Conservation (phyloP, 805 yeast species). For the Kodamaea kakaduensis region DNA sequence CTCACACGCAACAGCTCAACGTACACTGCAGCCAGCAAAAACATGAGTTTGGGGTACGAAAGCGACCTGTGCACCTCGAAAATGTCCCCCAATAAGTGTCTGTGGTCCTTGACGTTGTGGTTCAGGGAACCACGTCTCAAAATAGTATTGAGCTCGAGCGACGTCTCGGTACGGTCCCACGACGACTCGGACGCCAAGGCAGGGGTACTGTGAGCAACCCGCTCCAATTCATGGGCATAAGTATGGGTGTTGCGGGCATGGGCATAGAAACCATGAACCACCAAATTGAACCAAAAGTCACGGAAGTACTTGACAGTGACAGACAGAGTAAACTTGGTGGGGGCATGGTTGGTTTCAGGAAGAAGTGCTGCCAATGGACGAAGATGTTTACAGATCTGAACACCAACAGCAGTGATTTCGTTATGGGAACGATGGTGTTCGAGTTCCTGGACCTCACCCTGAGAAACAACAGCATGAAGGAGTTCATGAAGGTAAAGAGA, state of each 20-base stretch:
- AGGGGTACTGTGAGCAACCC: conserved; percentile 74
- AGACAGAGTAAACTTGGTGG: conserved; percentile 44
- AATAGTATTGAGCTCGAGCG: conserved; percentile 87
- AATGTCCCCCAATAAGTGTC: conserved; percentile 51
- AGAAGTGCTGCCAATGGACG: conserved; percentile 72
- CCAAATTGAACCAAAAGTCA: conserved; percentile 92
- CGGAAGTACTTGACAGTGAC: conserved; percentile 60
- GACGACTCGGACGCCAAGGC: conserved; percentile 26
- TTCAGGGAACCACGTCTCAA: conserved; percentile 86
- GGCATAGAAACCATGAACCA: conserved; percentile 80
- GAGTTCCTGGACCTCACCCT: conserved; percentile 72
- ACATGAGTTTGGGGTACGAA: conserved; percentile 78
- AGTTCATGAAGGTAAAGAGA: conserved; percentile 60
- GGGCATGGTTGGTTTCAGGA: conserved; percentile 47
- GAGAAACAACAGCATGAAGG: conserved; percentile 60
- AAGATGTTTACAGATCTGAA: conserved; percentile 58
- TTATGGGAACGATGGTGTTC: conserved; percentile 78
- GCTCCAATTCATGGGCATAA: conserved; percentile 48
- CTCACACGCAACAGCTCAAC: conserved; percentile 76
- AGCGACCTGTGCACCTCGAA: conserved; percentile 49
- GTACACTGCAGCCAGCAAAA: conserved; percentile 74
- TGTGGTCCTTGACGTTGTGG: conserved; percentile 72
- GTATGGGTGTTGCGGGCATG: conserved; percentile 50
- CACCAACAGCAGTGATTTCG: conserved; percentile 68
- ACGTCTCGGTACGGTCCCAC: conserved; percentile 77